Evolutionary conservation across 2,329 filamentous ascomycete species (phyloP), one percentile per base, ranked within the genome.

Genomic region (Diaporthe ilicicola): DNA sequence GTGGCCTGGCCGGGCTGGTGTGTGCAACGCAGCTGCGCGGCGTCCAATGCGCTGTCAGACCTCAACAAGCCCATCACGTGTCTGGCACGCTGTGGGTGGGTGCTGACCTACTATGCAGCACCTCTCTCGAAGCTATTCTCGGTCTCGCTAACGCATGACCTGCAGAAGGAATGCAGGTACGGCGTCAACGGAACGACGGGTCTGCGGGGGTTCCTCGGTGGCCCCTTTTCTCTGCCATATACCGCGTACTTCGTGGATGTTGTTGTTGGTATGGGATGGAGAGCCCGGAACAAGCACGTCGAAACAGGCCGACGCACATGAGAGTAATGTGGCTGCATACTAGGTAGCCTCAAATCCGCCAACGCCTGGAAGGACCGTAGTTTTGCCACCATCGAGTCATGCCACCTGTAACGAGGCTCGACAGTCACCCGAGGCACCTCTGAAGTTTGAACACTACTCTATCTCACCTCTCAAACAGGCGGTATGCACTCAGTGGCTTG

Each of bases 101-200:
- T 39, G 53, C 56, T 50, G 51, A 19, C 54, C 53, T 37, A 22
- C 69, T 29, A 29, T 64, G 42, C 59, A 50, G 19, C 59, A 50
- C 42, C 59, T 62, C 42, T 19, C 29, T 48, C n/a, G 29, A 50
- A 24, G 59, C 59, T 50, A 64, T 64, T 64, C 59, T 62, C 53
- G 59, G 64, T 67, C 51, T 54, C 72, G 73, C 74, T 75, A 48
- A 69, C 59, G 50, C 69, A 68, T 59, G 46, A 61, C 46, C 37
- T 62, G 64, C 64, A 71, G 64, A 34, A 37, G 44, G 46, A 48
- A 70, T 67, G 69, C 69, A 70, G 69, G 69, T 67, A 70, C 69
- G 69, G 53, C 59, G 59, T 44, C 59, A 64, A 44, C 44, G 17
- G 42, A 17, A 22, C 27, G 27, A 34, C 56, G 29, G 27, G 53